Evolutionary conservation across 2,329 filamentous ascomycete species (phyloP).

Genomic region (Aspergillus floridensis): DNA sequence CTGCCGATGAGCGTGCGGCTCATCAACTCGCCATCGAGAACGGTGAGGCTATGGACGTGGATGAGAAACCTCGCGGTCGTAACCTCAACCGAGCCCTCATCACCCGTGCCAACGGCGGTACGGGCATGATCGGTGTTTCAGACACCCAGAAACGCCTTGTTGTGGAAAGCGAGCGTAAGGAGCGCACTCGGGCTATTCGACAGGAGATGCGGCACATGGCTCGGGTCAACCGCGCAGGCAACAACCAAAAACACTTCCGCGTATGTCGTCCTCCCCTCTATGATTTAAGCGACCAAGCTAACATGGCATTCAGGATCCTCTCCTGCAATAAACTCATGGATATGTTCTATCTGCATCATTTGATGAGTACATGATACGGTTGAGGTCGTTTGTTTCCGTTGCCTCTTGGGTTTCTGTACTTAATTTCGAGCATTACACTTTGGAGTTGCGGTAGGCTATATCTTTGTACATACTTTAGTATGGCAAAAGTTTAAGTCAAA

Average conservation of each 20-base stretch:
- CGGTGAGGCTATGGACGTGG: constrained; percentile 48
- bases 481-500: constrained; percentile 1
- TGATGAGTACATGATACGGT: constrained; percentile 7
- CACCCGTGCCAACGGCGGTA: constrained; percentile 67
- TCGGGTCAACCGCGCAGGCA: constrained; percentile 68
- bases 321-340: constrained; percentile 47
- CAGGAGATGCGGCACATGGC: constrained; percentile 64
- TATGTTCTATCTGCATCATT: neutral
- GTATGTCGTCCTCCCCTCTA: constrained; percentile 44
- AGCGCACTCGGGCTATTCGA: constrained; percentile 63
- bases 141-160: constrained; percentile 72
- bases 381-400: neutral
- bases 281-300: constrained; percentile 14
- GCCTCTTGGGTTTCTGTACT: neutral
- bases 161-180: constrained; percentile 64
- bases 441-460: constrained; percentile 5
- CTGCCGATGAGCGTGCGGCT: constrained; percentile 70
- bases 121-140: constrained; percentile 74
- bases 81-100: constrained; percentile 55
- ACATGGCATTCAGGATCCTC: constrained; percentile 45
- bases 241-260: constrained; percentile 74
- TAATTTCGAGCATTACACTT: neutral
- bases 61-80: constrained; percentile 39
- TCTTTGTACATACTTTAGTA: neutral
- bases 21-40: constrained; percentile 59